Evolutionary conservation across 2,329 filamentous ascomycete species (phyloP), one percentile per base, ranked within the genome.

Genomic region (Furcasterigmium sp.): DNA sequence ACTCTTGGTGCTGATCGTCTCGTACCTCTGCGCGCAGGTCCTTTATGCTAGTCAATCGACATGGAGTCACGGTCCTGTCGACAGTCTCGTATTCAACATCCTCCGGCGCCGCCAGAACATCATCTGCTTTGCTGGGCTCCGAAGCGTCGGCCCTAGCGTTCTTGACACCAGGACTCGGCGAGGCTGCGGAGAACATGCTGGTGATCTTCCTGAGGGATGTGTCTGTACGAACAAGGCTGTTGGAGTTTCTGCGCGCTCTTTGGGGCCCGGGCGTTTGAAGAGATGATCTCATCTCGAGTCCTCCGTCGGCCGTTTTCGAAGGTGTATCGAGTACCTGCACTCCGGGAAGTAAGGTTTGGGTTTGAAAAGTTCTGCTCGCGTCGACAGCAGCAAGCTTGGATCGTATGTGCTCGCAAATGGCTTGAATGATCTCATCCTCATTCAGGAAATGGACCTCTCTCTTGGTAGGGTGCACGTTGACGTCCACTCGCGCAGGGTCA

Each of bases 391-490:
- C 85, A 4, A 98, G 75, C 52, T 85, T 85, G 8, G 79, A 74
- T 41, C 87, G 79, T 18, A 98, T 85, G 42, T 87, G 79, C 47
- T 84, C 80, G 65, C 91, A 96, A 5, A 98, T 82, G 13, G 80
- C 77, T 50, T 93, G 87, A 37, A 93, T 85, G 37, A 98, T 95
- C 54, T 98, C 93, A 50, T 98, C 93, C 60, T 98, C 93, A 48
- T 97, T 95, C 18, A 98, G 73, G 55, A 98, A 97, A 57, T 97
- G 93, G 17, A 98, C 93, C 59, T 98, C 91, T 40, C 89, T 78
- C 63, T 98, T 98, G 0, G 93, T 98, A 0, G 93, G 93, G 62
- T 98, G 93, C 1, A 98, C 86, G 54, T 98, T 98, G 58, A 98
- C 94, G 61, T 98, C 93, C 4, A 98, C 89, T 42, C 91, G 77